These are phyloP conservation scores for Letharia lupina DNA, from an alignment of 495 filamentous ascomycete genomes.

Conservation along the genomic window DNA sequence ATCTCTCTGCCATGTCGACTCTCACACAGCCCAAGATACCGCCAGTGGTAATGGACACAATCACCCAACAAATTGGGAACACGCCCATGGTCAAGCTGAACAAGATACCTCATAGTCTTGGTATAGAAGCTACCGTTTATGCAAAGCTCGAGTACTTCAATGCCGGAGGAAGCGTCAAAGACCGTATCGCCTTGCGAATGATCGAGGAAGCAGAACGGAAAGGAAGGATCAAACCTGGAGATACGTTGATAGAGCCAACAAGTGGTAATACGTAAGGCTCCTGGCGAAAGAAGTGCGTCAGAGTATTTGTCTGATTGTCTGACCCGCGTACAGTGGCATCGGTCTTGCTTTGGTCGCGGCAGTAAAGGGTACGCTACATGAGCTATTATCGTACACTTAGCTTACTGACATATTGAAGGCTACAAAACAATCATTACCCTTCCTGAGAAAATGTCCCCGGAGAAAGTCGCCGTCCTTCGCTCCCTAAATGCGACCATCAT, in stretches of 20 bases:
- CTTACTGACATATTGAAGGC: constrained; percentile 30
- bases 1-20: constrained; percentile 38
- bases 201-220: constrained; percentile 87
- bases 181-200: constrained; percentile 95
- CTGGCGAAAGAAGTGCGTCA: neutral
- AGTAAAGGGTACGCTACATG: constrained; percentile 58
- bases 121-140: constrained; percentile 84
- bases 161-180: constrained; percentile 95
- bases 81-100: constrained; percentile 91
- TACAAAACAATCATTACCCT: constrained; percentile 98
- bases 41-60: constrained; percentile 49
- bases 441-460: constrained; percentile 97
- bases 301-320: constrained; percentile 32
- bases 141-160: constrained; percentile 96
- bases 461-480: constrained; percentile 90
- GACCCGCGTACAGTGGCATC: constrained; percentile 51
- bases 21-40: constrained; percentile 42
- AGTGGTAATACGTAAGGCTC: constrained; percentile 80
- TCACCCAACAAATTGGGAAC: constrained; percentile 76
- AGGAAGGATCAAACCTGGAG: constrained; percentile 92
- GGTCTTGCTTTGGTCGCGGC: constrained; percentile 88
- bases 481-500: constrained; percentile 96
- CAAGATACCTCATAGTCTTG: constrained; percentile 77
- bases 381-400: neutral
- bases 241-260: constrained; percentile 95